Percentiles rank a stretch among this genome's conserved stretches.
Evolutionary conservation across 352 stramenopile genomes (phyloP).

Genomic region (Pythium monospermum): DNA sequence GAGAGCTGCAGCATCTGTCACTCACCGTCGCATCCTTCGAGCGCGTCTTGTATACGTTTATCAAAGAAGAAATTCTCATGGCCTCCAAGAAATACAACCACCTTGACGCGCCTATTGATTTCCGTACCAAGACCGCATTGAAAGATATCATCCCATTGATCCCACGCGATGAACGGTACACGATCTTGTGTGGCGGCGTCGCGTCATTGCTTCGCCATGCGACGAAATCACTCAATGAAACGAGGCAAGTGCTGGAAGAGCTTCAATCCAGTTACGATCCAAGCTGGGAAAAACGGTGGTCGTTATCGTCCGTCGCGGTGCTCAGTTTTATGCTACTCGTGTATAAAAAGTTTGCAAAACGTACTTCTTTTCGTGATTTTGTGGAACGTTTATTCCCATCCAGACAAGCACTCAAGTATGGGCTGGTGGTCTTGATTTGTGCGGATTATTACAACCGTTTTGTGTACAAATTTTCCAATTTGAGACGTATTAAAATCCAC

Average conservation of each 20-base stretch:
- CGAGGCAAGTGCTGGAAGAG: conserved; percentile 67
- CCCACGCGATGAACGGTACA: conserved; percentile 71
- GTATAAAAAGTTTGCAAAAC: conserved; percentile 68
- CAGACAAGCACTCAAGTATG: conserved; percentile 55
- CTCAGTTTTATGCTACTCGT: conserved; percentile 48
- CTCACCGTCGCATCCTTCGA: conserved; percentile 83
- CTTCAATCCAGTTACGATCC: conserved; percentile 82
- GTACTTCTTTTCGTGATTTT: conserved; percentile 67
- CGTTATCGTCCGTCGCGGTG: conserved; percentile 59
- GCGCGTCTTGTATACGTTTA: conserved; percentile 83
- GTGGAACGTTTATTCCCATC: conserved; percentile 62
- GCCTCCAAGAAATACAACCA: conserved; percentile 59
- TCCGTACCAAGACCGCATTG: conserved; percentile 72
- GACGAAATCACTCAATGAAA: conserved; percentile 81
- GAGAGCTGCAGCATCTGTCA: conserved; percentile 82
- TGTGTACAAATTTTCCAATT: conserved; percentile 78
- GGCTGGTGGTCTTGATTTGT: conserved; percentile 38
- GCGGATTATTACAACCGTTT: conserved; percentile 77
- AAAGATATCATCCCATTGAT: conserved; percentile 89
- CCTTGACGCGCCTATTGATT: conserved; percentile 56
- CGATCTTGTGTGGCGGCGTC: conserved; percentile 74
- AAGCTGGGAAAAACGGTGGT: conserved; percentile 82
- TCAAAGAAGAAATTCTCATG: conserved; percentile 85
- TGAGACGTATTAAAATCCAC: conserved; percentile 82
- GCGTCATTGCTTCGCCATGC: conserved; percentile 75